Base-by-base conservation (phyloP, 2,329 filamentous ascomycete genomes). In the Pseudonectria foliicola region DNA sequence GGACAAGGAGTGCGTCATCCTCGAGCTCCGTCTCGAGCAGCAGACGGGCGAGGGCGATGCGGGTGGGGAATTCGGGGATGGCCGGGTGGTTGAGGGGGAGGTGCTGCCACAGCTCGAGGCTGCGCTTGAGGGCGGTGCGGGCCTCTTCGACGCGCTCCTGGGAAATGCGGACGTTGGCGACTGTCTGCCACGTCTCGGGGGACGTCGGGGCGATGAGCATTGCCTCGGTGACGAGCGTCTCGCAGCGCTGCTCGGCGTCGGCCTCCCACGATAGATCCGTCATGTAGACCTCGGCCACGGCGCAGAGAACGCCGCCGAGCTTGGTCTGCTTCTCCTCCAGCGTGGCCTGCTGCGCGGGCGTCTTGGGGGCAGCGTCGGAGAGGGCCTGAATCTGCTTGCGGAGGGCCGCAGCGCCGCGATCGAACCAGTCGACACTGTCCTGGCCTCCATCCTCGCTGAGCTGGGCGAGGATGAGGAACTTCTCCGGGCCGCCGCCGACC, bases 201-300 rank as follows among this genome's bases (percentile, higher is more conserved):
- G 78, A 81, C 36, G 82, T 75, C 4, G 90, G 88, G 39, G 85
- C 85, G 42, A 93, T 77, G 50, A 94, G 68, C 37, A 92, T 80
- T 16, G 92, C 92, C 66, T 98, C 88, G 6, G 89, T 94, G 44
- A 96, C 77, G 39, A 95, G 77, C 5, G 77, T 68, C 63, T 98
- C 90, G 67, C 93, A 98, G 48, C 82, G 77, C 46, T 75, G 68
- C 66, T 98, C 92, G 5, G 90, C 92, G 55, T 95, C 88, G 34
- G 80, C 78, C 62, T 95, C 89, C 86, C 76, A 92, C 52, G 85
- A 92, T 50, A 96, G 66, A 66, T 98, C 92, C 10, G 92, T 98
- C 92, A 98, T 98, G 69, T 95, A 98, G 32, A 98, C 87, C 66
- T 98, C 92, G 6, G 86, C 81, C 41, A 96, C 86, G 18, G 85